Percentiles rank a stretch among this genome's conserved stretches.
Conservation (phyloP, 2,329 filamentous ascomycete genomes). For the Botrytis porri region DNA sequence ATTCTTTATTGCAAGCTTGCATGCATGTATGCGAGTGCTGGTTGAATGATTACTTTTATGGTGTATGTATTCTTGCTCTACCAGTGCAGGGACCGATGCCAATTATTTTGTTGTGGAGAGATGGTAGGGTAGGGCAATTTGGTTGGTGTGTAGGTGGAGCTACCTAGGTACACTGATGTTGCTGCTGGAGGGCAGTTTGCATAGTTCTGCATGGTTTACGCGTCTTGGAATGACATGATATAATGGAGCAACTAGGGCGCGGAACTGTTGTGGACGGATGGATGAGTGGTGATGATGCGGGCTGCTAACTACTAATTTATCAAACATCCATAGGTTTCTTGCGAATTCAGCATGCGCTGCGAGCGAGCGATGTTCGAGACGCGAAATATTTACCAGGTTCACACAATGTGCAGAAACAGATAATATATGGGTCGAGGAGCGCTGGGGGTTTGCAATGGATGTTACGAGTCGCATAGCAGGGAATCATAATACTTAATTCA, state of each 20-base stretch:
- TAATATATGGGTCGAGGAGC: rapidly evolving
- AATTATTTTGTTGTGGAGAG: background rate
- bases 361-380: background rate
- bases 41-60: too few species aligned
- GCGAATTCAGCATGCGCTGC: background rate
- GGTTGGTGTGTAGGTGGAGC: background rate
- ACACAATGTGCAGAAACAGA: background rate
- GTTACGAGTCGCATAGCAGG: background rate
- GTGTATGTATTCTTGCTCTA: background rate
- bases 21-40: too few species aligned
- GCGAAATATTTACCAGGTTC: background rate
- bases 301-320: background rate
- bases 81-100: rapidly evolving
- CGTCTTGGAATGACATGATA: background rate
- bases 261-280: background rate
- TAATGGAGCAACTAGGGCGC: background rate
- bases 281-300: background rate
- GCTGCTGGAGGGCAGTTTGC: background rate
- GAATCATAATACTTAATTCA: background rate
- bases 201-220: background rate
- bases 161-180: too few species aligned
- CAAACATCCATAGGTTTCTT: background rate
- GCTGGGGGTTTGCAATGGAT: background rate
- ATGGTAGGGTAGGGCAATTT: background rate
- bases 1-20: background rate